Conservation (phyloP, 2,329 filamentous ascomycete genomes). For the Arthrinium phaeospermum region DNA sequence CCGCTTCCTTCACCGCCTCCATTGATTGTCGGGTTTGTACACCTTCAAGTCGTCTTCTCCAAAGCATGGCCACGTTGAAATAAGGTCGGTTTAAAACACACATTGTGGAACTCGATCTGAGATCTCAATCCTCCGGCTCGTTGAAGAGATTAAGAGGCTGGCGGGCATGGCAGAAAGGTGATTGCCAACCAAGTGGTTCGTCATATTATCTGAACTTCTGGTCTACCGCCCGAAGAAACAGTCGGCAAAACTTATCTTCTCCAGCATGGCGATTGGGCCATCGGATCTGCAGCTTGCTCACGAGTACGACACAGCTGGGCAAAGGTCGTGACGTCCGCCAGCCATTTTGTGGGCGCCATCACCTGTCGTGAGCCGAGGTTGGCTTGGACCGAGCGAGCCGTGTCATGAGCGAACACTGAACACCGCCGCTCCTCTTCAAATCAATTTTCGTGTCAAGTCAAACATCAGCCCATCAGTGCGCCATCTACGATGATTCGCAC, state of each 20-base stretch:
- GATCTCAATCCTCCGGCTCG: background rate
- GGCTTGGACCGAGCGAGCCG: background rate
- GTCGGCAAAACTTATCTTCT: background rate
- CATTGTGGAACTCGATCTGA: constrained; percentile 19
- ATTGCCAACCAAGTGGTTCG: background rate
- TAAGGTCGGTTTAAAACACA: constrained; percentile 6
- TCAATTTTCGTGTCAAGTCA: background rate
- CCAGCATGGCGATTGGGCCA: background rate
- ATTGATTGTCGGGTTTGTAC: too few relatives aligned
- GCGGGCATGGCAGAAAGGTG: background rate
- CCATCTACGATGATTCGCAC: background rate
- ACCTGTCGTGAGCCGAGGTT: constrained; percentile 12
- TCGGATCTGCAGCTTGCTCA: background rate
- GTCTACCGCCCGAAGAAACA: background rate
- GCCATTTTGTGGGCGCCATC: background rate
- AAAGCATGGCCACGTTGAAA: constrained; percentile 10
- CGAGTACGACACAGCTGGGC: constrained; percentile 3
- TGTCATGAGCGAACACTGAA: background rate
- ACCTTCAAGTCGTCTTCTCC: background rate
- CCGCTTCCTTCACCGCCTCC: background rate
- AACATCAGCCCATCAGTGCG: constrained; percentile 12
- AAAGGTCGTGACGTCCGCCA: background rate
- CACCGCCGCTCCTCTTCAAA: background rate
- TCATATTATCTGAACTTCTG: background rate
- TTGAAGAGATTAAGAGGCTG: background rate